Evolutionary conservation across 768 basidiomycete species (phyloP), one percentile per base, ranked within the genome.

Genomic region (Leccinum pellstonianum): DNA sequence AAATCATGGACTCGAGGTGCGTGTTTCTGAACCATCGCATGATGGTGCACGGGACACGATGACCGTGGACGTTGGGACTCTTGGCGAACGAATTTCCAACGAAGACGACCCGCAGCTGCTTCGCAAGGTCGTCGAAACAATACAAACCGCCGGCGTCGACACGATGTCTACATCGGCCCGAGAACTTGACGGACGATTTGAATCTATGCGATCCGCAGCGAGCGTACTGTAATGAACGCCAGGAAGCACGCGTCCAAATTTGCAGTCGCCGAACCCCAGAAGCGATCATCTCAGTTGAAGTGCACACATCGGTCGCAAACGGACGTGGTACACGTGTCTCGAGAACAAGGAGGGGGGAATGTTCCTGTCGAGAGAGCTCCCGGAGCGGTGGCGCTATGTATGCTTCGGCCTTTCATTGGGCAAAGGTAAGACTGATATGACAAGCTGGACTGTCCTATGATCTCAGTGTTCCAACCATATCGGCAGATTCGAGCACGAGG

Each of bases 221-320:
- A 33, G 33, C 33, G 33, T 15, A 46, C 11, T n/a, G 43, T 46
- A 33, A 19, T 33, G 51, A 33, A 19, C 10, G 15, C 25, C 15
- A 52, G 33, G 51, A 52, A 53, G 35, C 52, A 37, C 12, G n/a
- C 31, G 19, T 35, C 11, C 29, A 10, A 19, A 19, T 11, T 19
- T 19, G 33, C n/a, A 19, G 31, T 17, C 52, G 7, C 52, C 52
- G 21, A 53, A 37, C 52, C 21, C 52, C 52, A 53, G 33, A 53
- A 53, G 29, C 21, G 33, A 37, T 53, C 52, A 53, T 53, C 52
- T 53, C 52, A 53, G 52, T 53, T 53, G 52, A 53, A 35, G 21
- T 52, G 11, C 31, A 52, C 11, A 10, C 6, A 33, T 52, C 51
- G 31, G 31, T 33, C 51, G 31, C 51, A 33, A 52, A 33, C n/a